These are phyloP conservation scores for Saksenaea oblongispora DNA, from an alignment of 371 early-diverging fungal genomes.

Conservation along the genomic window DNA sequence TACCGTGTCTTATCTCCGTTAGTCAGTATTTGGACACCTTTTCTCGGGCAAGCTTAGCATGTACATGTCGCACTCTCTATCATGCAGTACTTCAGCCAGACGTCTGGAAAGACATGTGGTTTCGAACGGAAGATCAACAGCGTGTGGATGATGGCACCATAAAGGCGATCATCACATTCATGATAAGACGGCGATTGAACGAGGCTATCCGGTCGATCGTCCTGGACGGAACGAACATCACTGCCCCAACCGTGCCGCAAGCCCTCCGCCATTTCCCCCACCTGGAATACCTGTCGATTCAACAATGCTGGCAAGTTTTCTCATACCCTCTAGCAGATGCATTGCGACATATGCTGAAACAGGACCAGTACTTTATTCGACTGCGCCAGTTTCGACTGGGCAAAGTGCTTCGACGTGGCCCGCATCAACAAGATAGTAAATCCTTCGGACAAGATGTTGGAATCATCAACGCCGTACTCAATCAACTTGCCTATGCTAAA, in stretches of 20 bases:
- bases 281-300: conserved; percentile 14
- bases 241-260: conserved; percentile 12
- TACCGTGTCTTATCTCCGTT: conserved; percentile 9
- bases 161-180: conserved; percentile 9
- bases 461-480: conserved; percentile 14
- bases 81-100: conserved; percentile 16
- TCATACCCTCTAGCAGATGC: conserved; percentile 18
- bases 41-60: conserved; percentile 21
- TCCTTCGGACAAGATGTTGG: conserved; percentile 27
- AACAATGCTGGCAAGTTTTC: conserved; percentile 16
- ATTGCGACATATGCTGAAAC: neutral
- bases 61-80: conserved; percentile 9
- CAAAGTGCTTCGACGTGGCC: conserved; percentile 20
- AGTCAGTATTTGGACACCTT: conserved; percentile 18
- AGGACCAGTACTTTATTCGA: neutral
- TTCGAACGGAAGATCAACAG: conserved; percentile 5
- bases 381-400: conserved; percentile 19
- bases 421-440: conserved; percentile 7
- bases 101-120: conserved; percentile 23
- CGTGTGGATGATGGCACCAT: conserved; percentile 16
- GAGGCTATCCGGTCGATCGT: conserved; percentile 8
- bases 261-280: conserved; percentile 9
- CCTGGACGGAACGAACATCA: conserved; percentile 12
- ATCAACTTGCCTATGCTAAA: conserved; percentile 11
- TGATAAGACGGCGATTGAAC: conserved; percentile 9